Evolutionary conservation across 2,329 filamentous ascomycete species (phyloP).

Genomic region (Monascus ruber): DNA sequence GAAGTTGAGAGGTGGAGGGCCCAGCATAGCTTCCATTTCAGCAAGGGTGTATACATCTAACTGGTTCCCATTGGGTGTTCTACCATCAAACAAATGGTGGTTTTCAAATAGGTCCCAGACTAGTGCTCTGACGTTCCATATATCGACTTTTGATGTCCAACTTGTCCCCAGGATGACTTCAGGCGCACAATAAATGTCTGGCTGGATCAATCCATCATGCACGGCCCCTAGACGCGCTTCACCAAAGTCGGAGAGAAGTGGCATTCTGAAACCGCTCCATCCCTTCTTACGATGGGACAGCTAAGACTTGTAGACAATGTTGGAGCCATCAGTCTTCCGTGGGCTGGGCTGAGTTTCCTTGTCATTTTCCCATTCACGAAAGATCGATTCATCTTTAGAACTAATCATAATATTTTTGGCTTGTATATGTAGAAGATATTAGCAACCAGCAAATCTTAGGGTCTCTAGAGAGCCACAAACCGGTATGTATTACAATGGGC

Average conservation of each 20-base stretch:
- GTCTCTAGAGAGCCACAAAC: slow-evolving; percentile 1
- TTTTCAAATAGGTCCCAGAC: slow-evolving; percentile 11
- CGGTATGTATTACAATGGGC: slow-evolving; percentile 10
- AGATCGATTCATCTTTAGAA: slow-evolving; percentile 12
- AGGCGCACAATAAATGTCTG: slow-evolving; percentile 16
- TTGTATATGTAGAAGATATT: slow-evolving; percentile 13
- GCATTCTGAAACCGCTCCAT: slow-evolving; percentile 5
- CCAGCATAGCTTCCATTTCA: slow-evolving; percentile 9
- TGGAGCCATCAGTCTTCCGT: slow-evolving; percentile 12
- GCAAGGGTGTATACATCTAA: slow-evolving; percentile 7
- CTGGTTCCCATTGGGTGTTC: slow-evolving; percentile 2
- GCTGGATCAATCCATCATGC: slow-evolving; percentile 10
- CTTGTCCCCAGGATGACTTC: slow-evolving; percentile 15
- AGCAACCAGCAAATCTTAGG: neutral
- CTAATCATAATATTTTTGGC: slow-evolving; percentile 15
- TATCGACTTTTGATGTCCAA: slow-evolving; percentile 17
- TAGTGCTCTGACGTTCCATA: slow-evolving; percentile 18
- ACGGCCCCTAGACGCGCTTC: slow-evolving; percentile 8
- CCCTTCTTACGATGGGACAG: slow-evolving; percentile 4
- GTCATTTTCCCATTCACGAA: slow-evolving; percentile 11
- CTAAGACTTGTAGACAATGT: slow-evolving; percentile 12
- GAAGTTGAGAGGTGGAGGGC: slow-evolving; percentile 4
- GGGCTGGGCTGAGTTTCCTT: slow-evolving; percentile 11
- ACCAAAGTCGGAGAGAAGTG: slow-evolving; percentile 17
- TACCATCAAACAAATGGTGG: slow-evolving; percentile 7